A percentile compares a stretch with the other conserved stretches of the same genome.
Conservation (phyloP, 1,139 yeast genomes). For the Hansenula sp. region DNA sequence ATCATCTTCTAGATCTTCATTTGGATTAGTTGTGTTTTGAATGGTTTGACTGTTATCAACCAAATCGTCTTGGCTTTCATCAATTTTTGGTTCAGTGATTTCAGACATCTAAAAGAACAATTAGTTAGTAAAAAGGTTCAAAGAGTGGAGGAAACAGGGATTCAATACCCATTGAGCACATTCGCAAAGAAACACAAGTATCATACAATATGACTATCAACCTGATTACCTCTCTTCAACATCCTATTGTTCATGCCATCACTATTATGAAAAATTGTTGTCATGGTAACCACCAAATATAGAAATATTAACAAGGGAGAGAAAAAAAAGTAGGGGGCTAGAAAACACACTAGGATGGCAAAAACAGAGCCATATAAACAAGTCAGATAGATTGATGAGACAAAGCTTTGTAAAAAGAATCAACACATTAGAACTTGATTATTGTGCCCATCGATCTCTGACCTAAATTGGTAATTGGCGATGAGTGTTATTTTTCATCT, state of each 20-base stretch:
- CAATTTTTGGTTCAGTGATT: slow-evolving; percentile 20
- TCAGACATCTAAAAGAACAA: slow-evolving; percentile 17
- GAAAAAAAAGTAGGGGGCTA: neutral
- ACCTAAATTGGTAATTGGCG: slow-evolving; percentile 2
- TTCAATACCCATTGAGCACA: no score
- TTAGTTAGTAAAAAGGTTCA: no score
- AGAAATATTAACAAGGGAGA: neutral
- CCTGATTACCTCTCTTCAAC: no score
- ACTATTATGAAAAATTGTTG: no score
- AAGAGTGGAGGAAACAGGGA: no score
- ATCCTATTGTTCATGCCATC: no score
- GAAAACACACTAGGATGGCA: neutral
- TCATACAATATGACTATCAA: no score
- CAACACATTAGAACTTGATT: no score
- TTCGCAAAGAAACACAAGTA: no score
- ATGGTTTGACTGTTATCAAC: slow-evolving; percentile 11
- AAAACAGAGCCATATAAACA: no score
- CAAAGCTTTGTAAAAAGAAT: no score
- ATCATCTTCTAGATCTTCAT: slow-evolving; percentile 54
- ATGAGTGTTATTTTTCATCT: neutral
- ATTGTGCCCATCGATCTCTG: neutral
- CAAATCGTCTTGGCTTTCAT: slow-evolving; percentile 19
- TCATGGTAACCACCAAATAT: neutral
- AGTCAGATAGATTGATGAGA: neutral
- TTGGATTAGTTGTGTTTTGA: slow-evolving; percentile 10